Evolutionary conservation across 2,329 filamentous ascomycete species (phyloP).

Genomic region (Cercospora sojina): DNA sequence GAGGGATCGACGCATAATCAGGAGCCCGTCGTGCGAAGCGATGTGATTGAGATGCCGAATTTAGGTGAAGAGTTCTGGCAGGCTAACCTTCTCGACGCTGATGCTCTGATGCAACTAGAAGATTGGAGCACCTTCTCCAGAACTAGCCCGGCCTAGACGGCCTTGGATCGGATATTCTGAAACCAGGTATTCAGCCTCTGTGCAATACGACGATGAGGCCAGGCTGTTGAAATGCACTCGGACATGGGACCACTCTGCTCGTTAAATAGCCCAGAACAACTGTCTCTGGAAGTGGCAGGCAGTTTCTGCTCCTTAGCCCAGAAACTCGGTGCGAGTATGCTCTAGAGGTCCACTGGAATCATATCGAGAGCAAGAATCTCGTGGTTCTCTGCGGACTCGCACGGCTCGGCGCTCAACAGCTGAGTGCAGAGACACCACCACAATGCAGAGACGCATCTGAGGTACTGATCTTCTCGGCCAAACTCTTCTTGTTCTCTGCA

Average conservation of each 20-base stretch:
- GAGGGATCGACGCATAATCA: background rate
- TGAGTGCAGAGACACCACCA: background rate
- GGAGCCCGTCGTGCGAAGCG: background rate
- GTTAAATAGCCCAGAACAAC: background rate
- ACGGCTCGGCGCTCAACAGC: background rate
- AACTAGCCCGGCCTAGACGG: background rate
- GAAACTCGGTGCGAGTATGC: background rate
- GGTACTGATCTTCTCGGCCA: background rate
- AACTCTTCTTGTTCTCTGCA: background rate
- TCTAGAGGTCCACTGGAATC: background rate
- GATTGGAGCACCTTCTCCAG: background rate
- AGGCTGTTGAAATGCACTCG: background rate
- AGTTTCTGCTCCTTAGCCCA: background rate
- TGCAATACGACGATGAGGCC: background rate
- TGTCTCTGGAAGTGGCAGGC: background rate
- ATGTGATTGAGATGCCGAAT: background rate
- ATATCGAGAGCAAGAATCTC: background rate
- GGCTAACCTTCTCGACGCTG: background rate
- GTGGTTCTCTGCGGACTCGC: background rate
- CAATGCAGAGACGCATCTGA: background rate
- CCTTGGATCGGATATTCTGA: background rate
- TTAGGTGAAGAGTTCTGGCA: background rate
- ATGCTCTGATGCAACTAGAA: background rate
- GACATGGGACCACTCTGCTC: background rate
- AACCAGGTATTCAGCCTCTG: background rate